Evolutionary conservation across 2,329 filamentous ascomycete species (phyloP).

Genomic region (Zymoseptoria tritici): DNA sequence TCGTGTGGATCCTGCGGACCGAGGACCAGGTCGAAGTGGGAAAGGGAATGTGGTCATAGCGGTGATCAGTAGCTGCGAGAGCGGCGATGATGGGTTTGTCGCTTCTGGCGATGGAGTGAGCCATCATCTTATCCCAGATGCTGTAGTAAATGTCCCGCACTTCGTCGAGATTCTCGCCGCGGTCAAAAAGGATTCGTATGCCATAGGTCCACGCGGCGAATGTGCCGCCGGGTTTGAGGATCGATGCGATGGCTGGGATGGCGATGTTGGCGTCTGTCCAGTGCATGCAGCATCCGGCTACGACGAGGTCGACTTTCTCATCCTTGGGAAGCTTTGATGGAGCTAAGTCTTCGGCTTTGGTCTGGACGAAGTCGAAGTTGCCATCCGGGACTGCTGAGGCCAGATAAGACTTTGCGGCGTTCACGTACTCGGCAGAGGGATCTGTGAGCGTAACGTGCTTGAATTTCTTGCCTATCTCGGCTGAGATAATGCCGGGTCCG

Average conservation of each 20-base stretch:
- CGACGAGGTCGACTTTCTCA: conserved; percentile 1
- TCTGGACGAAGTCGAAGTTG: background rate
- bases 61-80: background rate
- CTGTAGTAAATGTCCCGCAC: background rate
- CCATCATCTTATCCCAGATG: conserved; percentile 2
- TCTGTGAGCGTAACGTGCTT: conserved; percentile 5
- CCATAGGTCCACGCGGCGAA: conserved; percentile 6
- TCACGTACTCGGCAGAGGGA: conserved; percentile 2
- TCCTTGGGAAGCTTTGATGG: background rate
- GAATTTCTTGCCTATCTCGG: conserved; percentile 1
- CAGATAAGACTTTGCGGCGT: background rate
- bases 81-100: background rate
- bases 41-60: conserved; percentile 4
- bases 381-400: background rate
- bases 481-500: conserved; percentile 1
- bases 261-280: conserved; percentile 3
- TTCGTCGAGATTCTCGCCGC: background rate
- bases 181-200: background rate
- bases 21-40: background rate
- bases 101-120: background rate
- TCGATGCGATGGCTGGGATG: background rate
- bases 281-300: conserved; percentile 1
- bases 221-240: conserved; percentile 3
- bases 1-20: conserved; percentile 2
- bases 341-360: conserved; percentile 3